Conservation (phyloP, 1,139 yeast genomes). For the Debaryomyces udenii region DNA sequence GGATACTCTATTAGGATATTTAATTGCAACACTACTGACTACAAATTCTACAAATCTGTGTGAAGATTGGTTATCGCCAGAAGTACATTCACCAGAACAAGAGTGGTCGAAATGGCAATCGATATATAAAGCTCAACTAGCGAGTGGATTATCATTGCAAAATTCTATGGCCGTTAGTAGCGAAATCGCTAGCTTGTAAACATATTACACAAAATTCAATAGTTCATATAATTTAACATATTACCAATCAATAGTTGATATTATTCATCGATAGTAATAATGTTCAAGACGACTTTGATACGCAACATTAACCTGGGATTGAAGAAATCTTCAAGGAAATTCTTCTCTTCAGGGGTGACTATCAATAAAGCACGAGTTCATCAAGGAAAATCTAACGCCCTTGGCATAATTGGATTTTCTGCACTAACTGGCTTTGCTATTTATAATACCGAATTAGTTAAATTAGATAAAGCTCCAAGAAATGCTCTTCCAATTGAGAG, state of each 20-base stretch:
- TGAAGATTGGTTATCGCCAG: constrained; percentile 27
- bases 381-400: background rate
- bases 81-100: constrained; percentile 29
- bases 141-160: constrained; percentile 54
- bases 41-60: constrained; percentile 15
- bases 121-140: constrained; percentile 53
- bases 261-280: background rate
- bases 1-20: constrained; percentile 65
- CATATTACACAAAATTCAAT: constrained; percentile 6
- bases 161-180: constrained; percentile 29
- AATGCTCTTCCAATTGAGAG: constrained; percentile 10
- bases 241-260: too few species aligned
- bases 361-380: background rate
- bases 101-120: constrained; percentile 38
- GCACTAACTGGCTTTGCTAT: constrained; percentile 7
- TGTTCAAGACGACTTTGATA: constrained; percentile 6
- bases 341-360: background rate
- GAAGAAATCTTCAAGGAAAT: background rate
- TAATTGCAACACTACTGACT: constrained; percentile 32
- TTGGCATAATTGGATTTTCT: constrained; percentile 10
- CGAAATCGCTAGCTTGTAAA: constrained; percentile 16
- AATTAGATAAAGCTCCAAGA: constrained; percentile 13
- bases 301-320: constrained; percentile 1
- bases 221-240: too few species aligned
- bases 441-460: constrained; percentile 12